Evolutionary conservation across 495 filamentous ascomycete species (phyloP).

Genomic region (Talaromyces ruber): DNA sequence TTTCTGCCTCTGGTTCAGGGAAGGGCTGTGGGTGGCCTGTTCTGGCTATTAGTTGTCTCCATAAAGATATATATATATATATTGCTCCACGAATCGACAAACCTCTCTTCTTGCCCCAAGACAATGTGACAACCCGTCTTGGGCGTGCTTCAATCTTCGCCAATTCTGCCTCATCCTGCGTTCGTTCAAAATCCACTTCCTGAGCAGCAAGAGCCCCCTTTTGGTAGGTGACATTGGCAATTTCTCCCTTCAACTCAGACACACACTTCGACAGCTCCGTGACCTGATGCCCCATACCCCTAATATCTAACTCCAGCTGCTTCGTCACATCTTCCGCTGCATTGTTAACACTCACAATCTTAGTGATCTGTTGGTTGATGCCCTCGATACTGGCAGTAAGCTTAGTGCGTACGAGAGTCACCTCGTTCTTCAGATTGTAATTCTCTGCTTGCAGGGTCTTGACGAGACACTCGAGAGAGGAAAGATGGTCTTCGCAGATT

Average conservation of each 20-base stretch:
- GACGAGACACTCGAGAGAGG: slow-evolving; percentile 8
- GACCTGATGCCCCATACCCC: background rate
- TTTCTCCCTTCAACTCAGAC: background rate
- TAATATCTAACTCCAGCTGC: background rate
- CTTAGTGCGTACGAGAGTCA: background rate
- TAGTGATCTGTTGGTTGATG: background rate
- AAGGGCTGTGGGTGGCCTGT: background rate
- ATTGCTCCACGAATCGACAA: background rate
- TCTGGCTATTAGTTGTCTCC: background rate
- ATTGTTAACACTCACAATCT: background rate
- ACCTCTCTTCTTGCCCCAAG: background rate
- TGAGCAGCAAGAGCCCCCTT: background rate
- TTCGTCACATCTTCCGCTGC: background rate
- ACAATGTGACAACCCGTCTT: background rate
- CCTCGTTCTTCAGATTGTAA: slow-evolving; percentile 4
- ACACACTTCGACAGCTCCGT: slow-evolving; percentile 1
- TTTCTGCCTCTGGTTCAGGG: background rate
- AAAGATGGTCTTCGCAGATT: background rate
- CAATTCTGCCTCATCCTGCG: background rate
- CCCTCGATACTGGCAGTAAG: background rate
- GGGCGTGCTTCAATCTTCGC: background rate
- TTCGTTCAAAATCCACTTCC: background rate
- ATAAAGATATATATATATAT: background rate
- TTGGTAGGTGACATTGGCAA: background rate
- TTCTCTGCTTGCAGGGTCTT: slow-evolving; percentile 12